A percentile compares a stretch with the other conserved stretches of the same genome.
phyloP scores from a whole-genome alignment of 257 asterid genomes.

The Buddleja alternifolia region DNA sequence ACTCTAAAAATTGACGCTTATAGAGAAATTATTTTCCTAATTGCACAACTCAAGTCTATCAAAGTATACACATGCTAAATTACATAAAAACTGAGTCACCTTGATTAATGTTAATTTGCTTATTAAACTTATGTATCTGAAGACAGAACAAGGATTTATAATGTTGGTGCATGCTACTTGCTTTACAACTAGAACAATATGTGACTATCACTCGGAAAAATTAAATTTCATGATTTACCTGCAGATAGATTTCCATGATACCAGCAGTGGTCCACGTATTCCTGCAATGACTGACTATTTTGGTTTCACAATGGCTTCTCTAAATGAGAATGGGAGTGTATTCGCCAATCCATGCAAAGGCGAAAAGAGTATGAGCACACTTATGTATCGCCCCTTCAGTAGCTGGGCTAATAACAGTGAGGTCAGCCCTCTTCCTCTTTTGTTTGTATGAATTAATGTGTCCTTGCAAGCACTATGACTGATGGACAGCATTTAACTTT shows the following conservation, averaged over 20 bases:
- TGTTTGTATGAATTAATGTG: conserved; percentile 21
- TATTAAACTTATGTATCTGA: conserved; percentile 8
- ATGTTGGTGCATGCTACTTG: conserved; percentile 16
- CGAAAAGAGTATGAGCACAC: conserved; percentile 93
- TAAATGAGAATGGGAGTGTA: conserved; percentile 81
- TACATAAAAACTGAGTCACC: not conserved
- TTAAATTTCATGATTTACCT: conserved; percentile 30
- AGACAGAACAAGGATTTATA: not conserved
- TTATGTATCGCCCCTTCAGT: conserved; percentile 92
- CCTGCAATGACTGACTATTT: conserved; percentile 96
- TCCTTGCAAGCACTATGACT: conserved; percentile 16
- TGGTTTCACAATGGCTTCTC: conserved; percentile 96
- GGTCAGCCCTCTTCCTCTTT: conserved; percentile 51
- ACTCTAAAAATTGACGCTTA: not conserved
- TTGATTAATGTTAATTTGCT: conserved; percentile 20
- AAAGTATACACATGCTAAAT: not conserved
- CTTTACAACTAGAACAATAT: conserved; percentile 5
- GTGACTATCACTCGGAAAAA: conserved; percentile 25
- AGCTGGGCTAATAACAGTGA: conserved; percentile 97
- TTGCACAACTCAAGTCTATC: not conserved
- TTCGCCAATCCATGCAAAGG: conserved; percentile 98
- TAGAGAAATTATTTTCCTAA: conserved; percentile 4
- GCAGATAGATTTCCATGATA: conserved; percentile 98
- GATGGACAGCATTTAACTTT: conserved; percentile 11
- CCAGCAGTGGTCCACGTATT: conserved; percentile 91